Base-by-base conservation (phyloP, 345 rosid species). In the Erysimum cheiranthoides region DNA sequence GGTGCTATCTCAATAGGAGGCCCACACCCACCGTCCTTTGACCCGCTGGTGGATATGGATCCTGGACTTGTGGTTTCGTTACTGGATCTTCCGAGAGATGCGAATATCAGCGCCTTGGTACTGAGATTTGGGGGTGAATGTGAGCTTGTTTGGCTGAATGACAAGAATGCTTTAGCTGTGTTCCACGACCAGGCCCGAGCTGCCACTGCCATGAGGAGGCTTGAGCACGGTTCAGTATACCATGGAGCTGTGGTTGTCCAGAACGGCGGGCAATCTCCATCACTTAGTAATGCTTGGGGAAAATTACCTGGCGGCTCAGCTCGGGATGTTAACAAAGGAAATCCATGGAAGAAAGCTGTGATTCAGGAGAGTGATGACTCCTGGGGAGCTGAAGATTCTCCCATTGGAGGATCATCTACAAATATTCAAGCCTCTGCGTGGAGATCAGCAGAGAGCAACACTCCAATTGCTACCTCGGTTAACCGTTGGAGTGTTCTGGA, bases 201-300 rank as follows among this genome's bases (percentile, higher is more conserved):
- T n/a, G 97, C 97, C 49, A 95, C 99, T 61, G 99, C 99, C 10
- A 82, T 93, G 93, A 89, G 99, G 86, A 90, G 99, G 79, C 79
- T 92, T 82, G 99, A 92, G 62, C 96, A 92, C 54, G 97, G 90
- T 63, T 90, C 97, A 30, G 84, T 78, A 27, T 95, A 95, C 79
- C 69, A 82, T 9, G 99, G 99, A 42, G 97, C 93, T 3, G 84
- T 75, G n/a, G 78, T 82, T 65, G 68, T 75, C 76, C 94, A 83
- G 39, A 87, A 73, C 68, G 73, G 64, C n/a, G 82, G 78, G 6
- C 81, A 72, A 42, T 65, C 77, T 40, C 68, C 88, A 57, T 36
- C 83, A 13, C 73, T 80, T 57, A 70, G 74, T 64, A 91, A 85
- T 78, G 85, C 83, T 0, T 91, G 96, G 95, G 96, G 92, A 75